Evolutionary conservation across 2,329 filamentous ascomycete species (phyloP).

Genomic region (Aspergillus sp.): DNA sequence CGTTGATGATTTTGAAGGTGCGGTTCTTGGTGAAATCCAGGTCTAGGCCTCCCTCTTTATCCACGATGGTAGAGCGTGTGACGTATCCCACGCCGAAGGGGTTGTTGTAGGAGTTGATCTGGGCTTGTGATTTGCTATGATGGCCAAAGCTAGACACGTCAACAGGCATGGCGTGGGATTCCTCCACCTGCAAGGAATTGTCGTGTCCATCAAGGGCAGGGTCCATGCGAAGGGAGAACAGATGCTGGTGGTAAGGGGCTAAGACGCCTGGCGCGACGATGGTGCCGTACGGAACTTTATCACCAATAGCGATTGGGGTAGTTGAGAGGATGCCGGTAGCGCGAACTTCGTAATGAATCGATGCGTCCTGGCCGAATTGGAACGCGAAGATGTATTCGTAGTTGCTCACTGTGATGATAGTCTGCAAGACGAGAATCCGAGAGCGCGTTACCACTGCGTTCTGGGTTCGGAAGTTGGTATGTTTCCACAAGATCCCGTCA

Average conservation of each 20-base stretch:
- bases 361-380: constrained; percentile 42
- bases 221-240: constrained; percentile 47
- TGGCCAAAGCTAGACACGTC: constrained; percentile 25
- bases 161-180: constrained; percentile 58
- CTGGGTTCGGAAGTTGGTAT: constrained; percentile 39
- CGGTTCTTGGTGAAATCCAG: constrained; percentile 39
- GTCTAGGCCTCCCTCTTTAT: constrained; percentile 47
- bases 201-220: constrained; percentile 39
- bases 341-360: constrained; percentile 43
- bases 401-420: constrained; percentile 44
- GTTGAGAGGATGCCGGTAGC: constrained; percentile 50
- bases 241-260: constrained; percentile 46
- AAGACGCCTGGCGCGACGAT: constrained; percentile 43
- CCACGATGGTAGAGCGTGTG: constrained; percentile 42
- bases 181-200: constrained; percentile 54
- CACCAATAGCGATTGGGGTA: constrained; percentile 34
- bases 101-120: constrained; percentile 34
- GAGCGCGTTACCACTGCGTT: constrained; percentile 36
- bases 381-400: constrained; percentile 49
- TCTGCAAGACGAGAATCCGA: constrained; percentile 38
- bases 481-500: constrained; percentile 42
- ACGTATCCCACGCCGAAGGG: constrained; percentile 54
- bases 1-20: constrained; percentile 59
- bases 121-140: too few species aligned
- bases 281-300: constrained; percentile 39